Evolutionary conservation across 352 stramenopile species (phyloP), one percentile per base, ranked within the genome.

Genomic region (Globisporangium barbulae): DNA sequence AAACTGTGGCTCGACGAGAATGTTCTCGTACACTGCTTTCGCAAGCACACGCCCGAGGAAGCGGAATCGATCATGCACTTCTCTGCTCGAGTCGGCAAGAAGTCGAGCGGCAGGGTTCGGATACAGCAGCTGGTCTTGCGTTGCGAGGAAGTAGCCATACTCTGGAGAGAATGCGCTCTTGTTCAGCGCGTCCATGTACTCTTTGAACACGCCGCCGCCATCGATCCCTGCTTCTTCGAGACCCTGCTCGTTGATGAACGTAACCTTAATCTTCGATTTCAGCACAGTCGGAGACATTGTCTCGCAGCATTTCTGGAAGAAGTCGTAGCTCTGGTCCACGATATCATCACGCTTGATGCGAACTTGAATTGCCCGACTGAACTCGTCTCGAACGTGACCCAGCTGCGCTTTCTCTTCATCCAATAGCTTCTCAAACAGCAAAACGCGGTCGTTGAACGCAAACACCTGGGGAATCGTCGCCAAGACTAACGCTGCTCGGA

Each of bases 201-300:
- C 97, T 75, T 99, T 99, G 67, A 99, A 99, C 7, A 99, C 83
- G 4, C 97, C 97, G 12, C 97, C 97, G 35, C 96, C 91, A 73
- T 99, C 97, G 59, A 99, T 97, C 19, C 97, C 97, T 39, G 79
- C 93, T 73, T 99, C 97, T 70, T 98, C 80, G 12, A 94, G 68
- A 0, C 94, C 97, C 72, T 97, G 88, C 12, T 96, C 82, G 69
- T 98, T 98, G n/a, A 96, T 69, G 50, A 96, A 96, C 8, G 82
- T 90, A 6, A 99, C 88, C 64, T 98, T 94, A 19, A 99, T 76
- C 8, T 90, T 66, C 31, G 74, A 85, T 54, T 98, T 98, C 17
- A 98, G 79, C 0, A 91, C 68, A 13, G 68, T 69, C 7, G 78
- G 72, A 5, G 96, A 82, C 56, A 77, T 69, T 31, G 81, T 81